Evolutionary conservation across 257 asterid genomes (phyloP).

Genomic region (Forsythia suspensa): DNA sequence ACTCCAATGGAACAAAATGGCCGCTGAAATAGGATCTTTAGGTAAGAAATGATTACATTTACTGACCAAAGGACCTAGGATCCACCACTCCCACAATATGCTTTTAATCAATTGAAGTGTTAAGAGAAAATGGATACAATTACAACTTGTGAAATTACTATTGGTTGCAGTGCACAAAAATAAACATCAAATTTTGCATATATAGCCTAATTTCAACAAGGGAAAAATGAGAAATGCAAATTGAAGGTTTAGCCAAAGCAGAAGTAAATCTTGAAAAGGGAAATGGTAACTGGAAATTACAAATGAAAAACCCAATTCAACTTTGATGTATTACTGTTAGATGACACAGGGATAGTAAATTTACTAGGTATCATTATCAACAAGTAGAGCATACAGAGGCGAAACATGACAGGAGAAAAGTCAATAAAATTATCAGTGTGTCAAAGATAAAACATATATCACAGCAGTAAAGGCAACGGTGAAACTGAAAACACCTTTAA

Average conservation of each 20-base stretch:
- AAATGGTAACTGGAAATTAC: neutral
- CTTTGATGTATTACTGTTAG: neutral
- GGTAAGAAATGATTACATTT: neutral
- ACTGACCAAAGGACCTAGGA: neutral
- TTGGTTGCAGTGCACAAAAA: neutral
- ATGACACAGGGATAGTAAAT: neutral
- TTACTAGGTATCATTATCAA: neutral
- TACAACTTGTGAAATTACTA: neutral
- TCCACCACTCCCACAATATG: neutral
- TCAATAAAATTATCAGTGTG: neutral
- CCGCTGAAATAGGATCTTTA: neutral
- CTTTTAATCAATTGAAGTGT: neutral
- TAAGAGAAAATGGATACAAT: neutral
- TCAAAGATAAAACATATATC: slow-evolving; percentile 6
- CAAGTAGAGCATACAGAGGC: neutral
- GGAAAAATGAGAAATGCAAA: neutral
- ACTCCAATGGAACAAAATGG: neutral
- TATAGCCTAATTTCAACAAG: neutral
- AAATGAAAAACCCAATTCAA: neutral
- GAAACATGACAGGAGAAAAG: neutral
- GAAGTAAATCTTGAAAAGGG: neutral
- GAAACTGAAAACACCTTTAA: slow-evolving; percentile 56
- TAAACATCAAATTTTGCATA: no score
- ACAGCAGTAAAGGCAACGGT: neutral
- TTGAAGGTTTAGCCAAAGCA: neutral